Percentiles rank a stretch among this genome's conserved stretches.
phyloP scores from a whole-genome alignment of 805 yeast genomes.

The Ogataea nitratoaversa region DNA sequence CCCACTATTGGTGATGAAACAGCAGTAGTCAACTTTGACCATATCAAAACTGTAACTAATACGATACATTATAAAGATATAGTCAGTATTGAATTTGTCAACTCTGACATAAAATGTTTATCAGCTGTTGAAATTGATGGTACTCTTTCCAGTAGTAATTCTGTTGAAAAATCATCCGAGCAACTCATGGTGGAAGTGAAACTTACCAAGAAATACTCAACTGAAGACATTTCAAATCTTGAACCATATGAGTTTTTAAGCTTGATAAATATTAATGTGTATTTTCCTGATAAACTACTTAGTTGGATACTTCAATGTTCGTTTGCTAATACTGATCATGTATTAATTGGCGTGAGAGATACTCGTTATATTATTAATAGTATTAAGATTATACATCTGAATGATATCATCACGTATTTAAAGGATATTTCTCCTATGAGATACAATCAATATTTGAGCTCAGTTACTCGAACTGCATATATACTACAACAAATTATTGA shows the following conservation, averaged over 20 bases:
- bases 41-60: slow-evolving; percentile 4
- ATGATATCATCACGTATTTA: slow-evolving; percentile 3
- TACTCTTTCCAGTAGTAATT: no score
- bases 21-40: slow-evolving; percentile 3
- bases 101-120: not conserved
- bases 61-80: not conserved
- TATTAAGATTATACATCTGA: slow-evolving; percentile 1
- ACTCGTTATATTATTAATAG: not conserved
- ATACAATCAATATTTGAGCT: slow-evolving; percentile 1
- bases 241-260: not conserved
- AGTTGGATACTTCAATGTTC: slow-evolving; percentile 11
- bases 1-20: not conserved
- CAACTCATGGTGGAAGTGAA: not conserved
- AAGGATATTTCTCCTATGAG: not conserved
- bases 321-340: slow-evolving; percentile 2
- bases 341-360: slow-evolving; percentile 8
- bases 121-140: slow-evolving; percentile 8
- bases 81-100: not conserved
- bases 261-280: not conserved
- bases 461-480: not conserved
- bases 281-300: not conserved
- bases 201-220: not conserved
- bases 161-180: no score
- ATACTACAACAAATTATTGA: slow-evolving; percentile 1
- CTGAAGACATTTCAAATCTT: not conserved